These are phyloP conservation scores for Simplicillium aogashimaense DNA, from an alignment of 2,329 filamentous ascomycete species.

Conservation along the genomic window DNA sequence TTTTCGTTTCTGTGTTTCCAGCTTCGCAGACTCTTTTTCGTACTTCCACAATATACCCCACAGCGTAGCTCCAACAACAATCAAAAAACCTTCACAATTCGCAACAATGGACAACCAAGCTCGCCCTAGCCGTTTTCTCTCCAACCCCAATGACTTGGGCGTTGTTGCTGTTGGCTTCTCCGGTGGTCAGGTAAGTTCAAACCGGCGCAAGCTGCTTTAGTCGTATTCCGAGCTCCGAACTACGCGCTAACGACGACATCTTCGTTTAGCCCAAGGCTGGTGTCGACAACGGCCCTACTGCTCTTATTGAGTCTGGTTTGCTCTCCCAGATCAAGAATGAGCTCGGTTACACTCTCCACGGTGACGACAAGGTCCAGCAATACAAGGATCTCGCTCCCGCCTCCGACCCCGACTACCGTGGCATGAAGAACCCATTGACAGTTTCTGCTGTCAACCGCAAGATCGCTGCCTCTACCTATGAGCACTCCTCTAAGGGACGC, in stretches of 20 bases:
- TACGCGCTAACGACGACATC: slow-evolving; percentile 4
- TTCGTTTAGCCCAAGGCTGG: slow-evolving; percentile 67
- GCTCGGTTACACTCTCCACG: slow-evolving; percentile 78
- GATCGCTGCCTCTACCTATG: slow-evolving; percentile 78
- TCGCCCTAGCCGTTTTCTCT: slow-evolving; percentile 64
- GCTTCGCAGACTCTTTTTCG: slow-evolving; percentile 1
- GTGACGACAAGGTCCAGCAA: slow-evolving; percentile 71
- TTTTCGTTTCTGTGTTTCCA: slow-evolving; percentile 2
- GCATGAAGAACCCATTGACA: slow-evolving; percentile 87
- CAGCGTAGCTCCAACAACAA: slow-evolving; percentile 3
- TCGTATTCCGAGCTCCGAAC: slow-evolving; percentile 2
- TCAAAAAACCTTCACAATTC: slow-evolving; percentile 1
- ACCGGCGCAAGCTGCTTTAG: background rate
- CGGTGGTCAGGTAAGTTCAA: slow-evolving; percentile 70
- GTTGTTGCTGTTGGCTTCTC: slow-evolving; percentile 94
- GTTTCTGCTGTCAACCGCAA: slow-evolving; percentile 77
- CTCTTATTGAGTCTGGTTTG: slow-evolving; percentile 80
- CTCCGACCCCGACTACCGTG: slow-evolving; percentile 68
- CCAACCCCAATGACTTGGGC: slow-evolving; percentile 69
- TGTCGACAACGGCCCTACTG: slow-evolving; percentile 82
- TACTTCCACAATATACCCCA: background rate
- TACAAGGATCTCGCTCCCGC: slow-evolving; percentile 68
- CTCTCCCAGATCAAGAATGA: slow-evolving; percentile 75
- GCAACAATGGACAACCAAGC: slow-evolving; percentile 44
- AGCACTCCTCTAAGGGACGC: slow-evolving; percentile 71